A percentile compares a stretch with the other conserved stretches of the same genome.
Evolutionary conservation across 2,329 filamentous ascomycete species (phyloP).

Genomic region (Parafenestella ontariensis): DNA sequence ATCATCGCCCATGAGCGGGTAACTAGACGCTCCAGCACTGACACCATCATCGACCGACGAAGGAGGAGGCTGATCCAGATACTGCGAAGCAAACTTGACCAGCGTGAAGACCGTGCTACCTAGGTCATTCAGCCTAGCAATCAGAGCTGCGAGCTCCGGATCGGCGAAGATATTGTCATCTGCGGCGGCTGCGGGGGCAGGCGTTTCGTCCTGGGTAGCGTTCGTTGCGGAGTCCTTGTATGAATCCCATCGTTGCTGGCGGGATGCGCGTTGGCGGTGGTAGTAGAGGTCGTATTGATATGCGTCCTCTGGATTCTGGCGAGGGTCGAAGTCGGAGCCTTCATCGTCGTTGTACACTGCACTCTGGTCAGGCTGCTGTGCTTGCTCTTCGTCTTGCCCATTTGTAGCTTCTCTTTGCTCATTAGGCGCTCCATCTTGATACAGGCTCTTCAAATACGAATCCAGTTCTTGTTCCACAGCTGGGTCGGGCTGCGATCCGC

Average conservation of each 20-base stretch:
- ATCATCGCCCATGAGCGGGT: too few species aligned
- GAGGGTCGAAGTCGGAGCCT: too few species aligned
- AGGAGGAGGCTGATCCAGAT: slow-evolving; percentile 1
- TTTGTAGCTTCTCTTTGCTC: background rate
- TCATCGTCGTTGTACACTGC: slow-evolving; percentile 6
- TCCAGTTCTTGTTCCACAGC: slow-evolving; percentile 24
- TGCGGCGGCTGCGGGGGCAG: background rate
- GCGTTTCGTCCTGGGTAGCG: background rate
- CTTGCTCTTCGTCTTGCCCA: background rate
- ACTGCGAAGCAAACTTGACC: slow-evolving; percentile 4
- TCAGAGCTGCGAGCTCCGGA: background rate
- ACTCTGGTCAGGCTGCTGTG: background rate
- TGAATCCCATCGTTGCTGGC: slow-evolving; percentile 10
- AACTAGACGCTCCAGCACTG: too few species aligned
- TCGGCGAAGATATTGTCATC: background rate
- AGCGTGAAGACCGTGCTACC: slow-evolving; percentile 1
- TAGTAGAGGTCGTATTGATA: background rate
- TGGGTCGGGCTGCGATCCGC: slow-evolving; percentile 6
- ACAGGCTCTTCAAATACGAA: slow-evolving; percentile 20
- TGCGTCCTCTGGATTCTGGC: too few species aligned
- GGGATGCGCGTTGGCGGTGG: slow-evolving; percentile 3
- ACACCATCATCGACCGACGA: background rate
- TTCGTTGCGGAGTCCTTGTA: slow-evolving; percentile 4
- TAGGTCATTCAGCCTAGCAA: background rate
- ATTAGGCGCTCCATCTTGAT: background rate